phyloP scores from a whole-genome alignment of 2,329 filamentous ascomycete genomes.

The Shiraia sp. region DNA sequence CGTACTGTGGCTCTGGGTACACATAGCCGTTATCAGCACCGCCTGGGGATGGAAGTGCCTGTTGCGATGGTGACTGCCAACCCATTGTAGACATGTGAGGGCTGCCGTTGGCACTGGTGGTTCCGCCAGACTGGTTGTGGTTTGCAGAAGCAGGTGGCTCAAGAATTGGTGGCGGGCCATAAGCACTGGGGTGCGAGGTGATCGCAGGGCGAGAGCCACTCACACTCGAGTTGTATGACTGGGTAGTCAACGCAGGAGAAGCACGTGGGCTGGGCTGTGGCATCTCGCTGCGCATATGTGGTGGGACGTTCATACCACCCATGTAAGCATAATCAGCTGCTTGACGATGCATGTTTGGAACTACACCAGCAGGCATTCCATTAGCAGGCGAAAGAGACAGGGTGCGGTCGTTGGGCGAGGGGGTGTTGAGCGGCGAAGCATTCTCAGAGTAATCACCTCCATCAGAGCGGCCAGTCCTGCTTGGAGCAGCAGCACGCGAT shows the following conservation, averaged over 20 bases:
- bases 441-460: conserved; percentile 72
- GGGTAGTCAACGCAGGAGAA: conserved; percentile 65
- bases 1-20: conserved; percentile 75
- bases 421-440: conserved; percentile 75
- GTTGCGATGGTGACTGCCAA: conserved; percentile 85
- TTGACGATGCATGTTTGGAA: conserved; percentile 70
- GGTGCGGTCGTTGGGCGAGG: conserved; percentile 78
- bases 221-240: conserved; percentile 62
- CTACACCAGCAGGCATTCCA: conserved; percentile 66
- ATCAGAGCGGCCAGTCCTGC: conserved; percentile 65
- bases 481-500: conserved; percentile 50
- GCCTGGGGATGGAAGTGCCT: conserved; percentile 71
- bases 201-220: conserved; percentile 59
- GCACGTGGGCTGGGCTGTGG: conserved; percentile 70
- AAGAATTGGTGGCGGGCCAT: conserved; percentile 81
- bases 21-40: conserved; percentile 73
- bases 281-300: conserved; percentile 78
- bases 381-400: conserved; percentile 79
- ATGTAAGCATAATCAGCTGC: conserved; percentile 75
- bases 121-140: conserved; percentile 65
- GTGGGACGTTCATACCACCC: conserved; percentile 76
- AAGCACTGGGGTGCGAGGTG: conserved; percentile 83
- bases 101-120: conserved; percentile 72
- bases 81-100: conserved; percentile 81
- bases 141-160: conserved; percentile 81